Evolutionary conservation across 345 rosid genomes (phyloP).

Genomic region (Salix exigua): DNA sequence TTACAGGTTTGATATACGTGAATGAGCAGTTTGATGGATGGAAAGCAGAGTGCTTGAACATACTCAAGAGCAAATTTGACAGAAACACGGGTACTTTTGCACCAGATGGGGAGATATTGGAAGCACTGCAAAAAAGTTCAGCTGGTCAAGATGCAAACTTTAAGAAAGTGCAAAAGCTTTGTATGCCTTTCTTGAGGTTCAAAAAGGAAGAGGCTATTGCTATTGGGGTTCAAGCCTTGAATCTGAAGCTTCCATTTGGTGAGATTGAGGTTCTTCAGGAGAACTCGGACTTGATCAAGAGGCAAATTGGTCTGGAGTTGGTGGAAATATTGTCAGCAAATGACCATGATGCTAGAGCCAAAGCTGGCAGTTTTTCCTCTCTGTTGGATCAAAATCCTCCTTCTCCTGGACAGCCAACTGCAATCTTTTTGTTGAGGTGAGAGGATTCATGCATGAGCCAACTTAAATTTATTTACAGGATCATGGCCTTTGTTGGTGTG

Average conservation of each 20-base stretch:
- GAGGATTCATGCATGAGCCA: background rate
- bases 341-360: slow-evolving; percentile 39
- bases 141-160: slow-evolving; percentile 58
- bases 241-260: slow-evolving; percentile 78
- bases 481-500: background rate
- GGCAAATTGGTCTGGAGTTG: slow-evolving; percentile 67
- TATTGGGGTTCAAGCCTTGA: slow-evolving; percentile 67
- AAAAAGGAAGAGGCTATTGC: slow-evolving; percentile 73
- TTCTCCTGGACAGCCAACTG: slow-evolving; percentile 78
- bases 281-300: slow-evolving; percentile 73
- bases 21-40: slow-evolving; percentile 79
- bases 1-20: slow-evolving; percentile 65
- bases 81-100: slow-evolving; percentile 40
- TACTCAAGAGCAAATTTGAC: slow-evolving; percentile 63
- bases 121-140: slow-evolving; percentile 48
- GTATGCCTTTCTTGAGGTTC: slow-evolving; percentile 89
- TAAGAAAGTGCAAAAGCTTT: slow-evolving; percentile 59
- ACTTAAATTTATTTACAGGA: background rate
- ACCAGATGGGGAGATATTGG: slow-evolving; percentile 61
- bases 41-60: slow-evolving; percentile 77
- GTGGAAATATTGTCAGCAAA: slow-evolving; percentile 50
- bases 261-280: slow-evolving; percentile 73
- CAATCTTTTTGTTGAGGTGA: slow-evolving; percentile 58
- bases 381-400: slow-evolving; percentile 67
- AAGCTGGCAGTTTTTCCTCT: slow-evolving; percentile 54